Evolutionary conservation across 2,329 filamentous ascomycete species (phyloP).

Genomic region (Colletotrichum limetticola): DNA sequence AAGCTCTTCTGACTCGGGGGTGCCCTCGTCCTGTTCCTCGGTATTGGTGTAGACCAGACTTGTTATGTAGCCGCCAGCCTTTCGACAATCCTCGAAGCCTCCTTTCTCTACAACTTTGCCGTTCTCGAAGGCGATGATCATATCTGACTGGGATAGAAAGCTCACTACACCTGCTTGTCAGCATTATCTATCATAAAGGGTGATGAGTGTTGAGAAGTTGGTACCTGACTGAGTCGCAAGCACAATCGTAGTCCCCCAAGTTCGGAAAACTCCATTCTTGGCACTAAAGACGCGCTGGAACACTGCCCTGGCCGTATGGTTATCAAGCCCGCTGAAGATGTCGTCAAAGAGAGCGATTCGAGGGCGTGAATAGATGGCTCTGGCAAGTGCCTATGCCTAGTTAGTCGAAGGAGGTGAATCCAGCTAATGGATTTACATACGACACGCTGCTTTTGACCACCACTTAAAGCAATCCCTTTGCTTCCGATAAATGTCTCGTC

Average conservation of each 20-base stretch:
- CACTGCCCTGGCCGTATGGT: conserved; percentile 44
- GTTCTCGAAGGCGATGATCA: conserved; percentile 46
- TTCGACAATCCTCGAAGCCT: conserved; percentile 45
- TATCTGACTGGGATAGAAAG: conserved; percentile 46
- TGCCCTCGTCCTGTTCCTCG: not conserved
- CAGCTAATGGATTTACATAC: conserved; percentile 36
- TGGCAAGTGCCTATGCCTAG: conserved; percentile 46
- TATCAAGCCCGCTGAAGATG: conserved; percentile 51
- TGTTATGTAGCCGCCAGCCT: conserved; percentile 45
- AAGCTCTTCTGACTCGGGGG: not conserved
- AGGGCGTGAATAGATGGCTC: conserved; percentile 49
- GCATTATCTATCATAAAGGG: not conserved
- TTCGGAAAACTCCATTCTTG: conserved; percentile 41
- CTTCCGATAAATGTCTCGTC: conserved; percentile 55
- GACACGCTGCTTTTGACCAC: conserved; percentile 57
- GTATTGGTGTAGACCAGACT: conserved; percentile 36
- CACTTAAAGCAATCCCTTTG: conserved; percentile 56
- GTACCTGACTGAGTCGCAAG: conserved; percentile 48
- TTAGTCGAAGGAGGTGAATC: not conserved
- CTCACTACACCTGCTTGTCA: conserved; percentile 10
- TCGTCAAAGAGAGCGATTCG: conserved; percentile 49
- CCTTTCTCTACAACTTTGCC: conserved; percentile 49
- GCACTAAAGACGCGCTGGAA: conserved; percentile 44
- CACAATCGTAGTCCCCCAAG: conserved; percentile 47
- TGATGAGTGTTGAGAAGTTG: not conserved